Percentiles rank a stretch among this genome's conserved stretches.
Evolutionary conservation across 257 asterid species (phyloP).

Genomic region (Penstemon eatonii): DNA sequence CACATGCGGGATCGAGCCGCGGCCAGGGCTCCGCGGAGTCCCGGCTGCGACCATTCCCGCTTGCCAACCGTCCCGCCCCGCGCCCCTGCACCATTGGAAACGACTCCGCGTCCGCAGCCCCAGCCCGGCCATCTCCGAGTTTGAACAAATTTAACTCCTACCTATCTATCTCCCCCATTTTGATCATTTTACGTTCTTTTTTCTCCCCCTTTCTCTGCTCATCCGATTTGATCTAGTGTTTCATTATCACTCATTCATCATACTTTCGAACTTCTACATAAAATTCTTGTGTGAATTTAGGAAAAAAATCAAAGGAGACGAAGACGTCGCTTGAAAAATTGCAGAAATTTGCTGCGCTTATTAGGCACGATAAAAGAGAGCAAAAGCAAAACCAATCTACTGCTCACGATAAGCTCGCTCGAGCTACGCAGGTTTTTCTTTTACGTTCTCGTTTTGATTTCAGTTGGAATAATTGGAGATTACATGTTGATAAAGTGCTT

Average conservation of each 20-base stretch:
- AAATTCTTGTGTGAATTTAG: neutral
- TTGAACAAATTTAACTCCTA: neutral
- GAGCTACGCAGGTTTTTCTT: constrained; percentile 69
- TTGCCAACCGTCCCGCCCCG: too few relatives aligned
- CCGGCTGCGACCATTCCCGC: too few relatives aligned
- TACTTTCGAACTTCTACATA: neutral
- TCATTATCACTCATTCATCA: constrained; percentile 25
- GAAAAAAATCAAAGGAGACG: constrained; percentile 38
- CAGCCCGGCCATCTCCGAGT: too few relatives aligned
- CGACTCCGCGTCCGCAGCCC: too few relatives aligned
- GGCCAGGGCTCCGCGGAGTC: too few relatives aligned
- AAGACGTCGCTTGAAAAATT: constrained; percentile 81
- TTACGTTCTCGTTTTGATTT: neutral
- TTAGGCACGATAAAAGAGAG: constrained; percentile 54
- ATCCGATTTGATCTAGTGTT: constrained; percentile 38
- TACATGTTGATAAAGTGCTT: too few relatives aligned
- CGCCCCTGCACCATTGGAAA: too few relatives aligned
- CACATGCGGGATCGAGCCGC: too few relatives aligned
- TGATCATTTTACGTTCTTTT: constrained; percentile 20
- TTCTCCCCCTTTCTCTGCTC: neutral
- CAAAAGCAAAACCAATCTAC: constrained; percentile 46
- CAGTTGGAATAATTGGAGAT: constrained; percentile 4
- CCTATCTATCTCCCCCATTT: neutral
- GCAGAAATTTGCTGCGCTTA: constrained; percentile 62
- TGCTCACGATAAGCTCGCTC: constrained; percentile 65